A percentile compares a stretch with the other conserved stretches of the same genome.
phyloP scores from a whole-genome alignment of 169 alveolate species.

The Plasmodium knowlesi region DNA sequence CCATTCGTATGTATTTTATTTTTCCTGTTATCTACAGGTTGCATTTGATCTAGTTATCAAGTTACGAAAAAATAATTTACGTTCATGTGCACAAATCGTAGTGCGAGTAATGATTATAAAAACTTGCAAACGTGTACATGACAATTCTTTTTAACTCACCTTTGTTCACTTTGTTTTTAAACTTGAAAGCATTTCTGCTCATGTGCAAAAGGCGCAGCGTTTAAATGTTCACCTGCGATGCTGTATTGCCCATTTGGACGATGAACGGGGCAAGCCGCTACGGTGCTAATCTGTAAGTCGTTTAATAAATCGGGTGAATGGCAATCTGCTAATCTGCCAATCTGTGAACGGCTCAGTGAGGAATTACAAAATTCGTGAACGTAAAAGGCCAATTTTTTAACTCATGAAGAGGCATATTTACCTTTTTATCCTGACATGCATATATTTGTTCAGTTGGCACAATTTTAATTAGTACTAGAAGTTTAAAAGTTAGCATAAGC shows the following conservation, averaged over 20 bases:
- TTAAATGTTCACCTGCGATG: background rate
- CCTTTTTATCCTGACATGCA: background rate
- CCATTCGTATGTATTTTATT: background rate
- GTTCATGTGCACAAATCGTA: background rate
- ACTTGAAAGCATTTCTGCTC: background rate
- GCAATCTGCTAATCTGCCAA: background rate
- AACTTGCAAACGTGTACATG: background rate
- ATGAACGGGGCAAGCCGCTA: background rate
- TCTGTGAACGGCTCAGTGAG: background rate
- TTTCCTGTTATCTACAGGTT: background rate
- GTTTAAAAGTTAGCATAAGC: background rate
- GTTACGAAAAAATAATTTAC: background rate
- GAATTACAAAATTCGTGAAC: background rate
- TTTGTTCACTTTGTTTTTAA: background rate
- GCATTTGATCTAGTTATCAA: slow-evolving; percentile 22
- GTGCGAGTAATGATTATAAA: background rate
- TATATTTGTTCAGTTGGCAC: background rate
- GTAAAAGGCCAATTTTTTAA: background rate
- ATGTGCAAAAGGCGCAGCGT: background rate
- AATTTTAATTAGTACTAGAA: background rate
- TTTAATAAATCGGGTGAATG: background rate
- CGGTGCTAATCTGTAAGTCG: background rate
- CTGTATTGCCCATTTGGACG: background rate
- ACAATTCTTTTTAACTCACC: background rate
- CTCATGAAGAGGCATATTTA: background rate